Evolutionary conservation across 257 asterid genomes (phyloP).

Genomic region (Solanum sparsipilum): DNA sequence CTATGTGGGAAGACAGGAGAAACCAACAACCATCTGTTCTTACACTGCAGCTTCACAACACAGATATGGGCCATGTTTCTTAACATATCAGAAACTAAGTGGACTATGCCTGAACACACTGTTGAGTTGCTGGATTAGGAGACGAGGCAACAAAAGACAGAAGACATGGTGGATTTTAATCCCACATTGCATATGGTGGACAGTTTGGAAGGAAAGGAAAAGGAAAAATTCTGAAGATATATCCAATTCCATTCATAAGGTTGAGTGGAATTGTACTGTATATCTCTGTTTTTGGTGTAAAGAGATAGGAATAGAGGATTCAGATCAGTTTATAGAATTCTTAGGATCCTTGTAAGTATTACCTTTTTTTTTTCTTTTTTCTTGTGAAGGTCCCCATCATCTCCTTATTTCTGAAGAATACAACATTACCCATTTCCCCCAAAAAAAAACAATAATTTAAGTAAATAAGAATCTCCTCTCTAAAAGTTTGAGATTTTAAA

Average conservation of each 20-base stretch:
- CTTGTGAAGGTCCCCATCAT: background rate
- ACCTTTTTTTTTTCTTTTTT: background rate
- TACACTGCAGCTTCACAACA: background rate
- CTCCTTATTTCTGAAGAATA: background rate
- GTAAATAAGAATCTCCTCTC: background rate
- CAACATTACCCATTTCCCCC: background rate
- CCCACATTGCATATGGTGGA: background rate
- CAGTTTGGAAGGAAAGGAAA: background rate
- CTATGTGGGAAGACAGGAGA: background rate
- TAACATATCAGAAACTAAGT: background rate
- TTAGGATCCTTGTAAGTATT: background rate
- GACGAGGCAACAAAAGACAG: background rate
- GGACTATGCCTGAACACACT: background rate
- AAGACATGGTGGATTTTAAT: background rate
- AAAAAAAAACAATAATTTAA: too few species aligned
- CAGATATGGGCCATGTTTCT: background rate
- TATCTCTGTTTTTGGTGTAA: background rate
- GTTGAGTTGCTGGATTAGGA: background rate
- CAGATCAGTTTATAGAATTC: background rate
- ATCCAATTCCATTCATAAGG: background rate
- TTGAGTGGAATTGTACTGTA: background rate
- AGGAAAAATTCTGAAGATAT: background rate
- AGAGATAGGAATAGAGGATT: background rate
- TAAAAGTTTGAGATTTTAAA: background rate
- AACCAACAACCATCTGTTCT: background rate